These are phyloP conservation scores for Talaromyces proteolyticus DNA, from an alignment of 495 filamentous ascomycete genomes.

Conservation along the genomic window DNA sequence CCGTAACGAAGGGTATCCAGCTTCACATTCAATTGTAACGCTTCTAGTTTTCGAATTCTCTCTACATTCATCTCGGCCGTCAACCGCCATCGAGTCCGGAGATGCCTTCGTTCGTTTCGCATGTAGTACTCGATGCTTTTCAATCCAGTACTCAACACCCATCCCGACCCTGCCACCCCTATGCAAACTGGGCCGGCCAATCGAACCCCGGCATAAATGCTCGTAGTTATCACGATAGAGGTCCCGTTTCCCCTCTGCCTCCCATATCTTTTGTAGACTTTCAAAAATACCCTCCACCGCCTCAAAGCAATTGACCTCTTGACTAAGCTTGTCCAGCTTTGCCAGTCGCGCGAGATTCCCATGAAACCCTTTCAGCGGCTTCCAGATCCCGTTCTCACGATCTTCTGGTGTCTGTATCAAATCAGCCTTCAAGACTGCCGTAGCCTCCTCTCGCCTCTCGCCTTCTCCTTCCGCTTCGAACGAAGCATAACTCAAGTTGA, in stretches of 20 bases:
- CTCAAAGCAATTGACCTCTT: constrained; percentile 79
- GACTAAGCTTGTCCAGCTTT: constrained; percentile 74
- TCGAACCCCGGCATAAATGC: constrained; percentile 41
- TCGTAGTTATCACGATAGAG: constrained; percentile 43
- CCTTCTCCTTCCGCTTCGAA: constrained; percentile 34
- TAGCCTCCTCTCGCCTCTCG: constrained; percentile 36
- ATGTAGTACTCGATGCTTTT: constrained; percentile 45
- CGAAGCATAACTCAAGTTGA: constrained; percentile 39
- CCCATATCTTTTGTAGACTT: constrained; percentile 55
- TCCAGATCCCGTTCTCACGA: constrained; percentile 38
- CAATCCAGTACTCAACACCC: constrained; percentile 81
- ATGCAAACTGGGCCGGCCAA: constrained; percentile 78
- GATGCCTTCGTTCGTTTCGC: constrained; percentile 26
- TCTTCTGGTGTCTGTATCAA: constrained; percentile 35
- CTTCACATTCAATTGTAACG: constrained; percentile 40
- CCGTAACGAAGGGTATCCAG: constrained; percentile 40
- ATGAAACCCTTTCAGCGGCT: constrained; percentile 64
- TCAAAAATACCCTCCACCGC: constrained; percentile 78
- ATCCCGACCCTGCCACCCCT: constrained; percentile 64
- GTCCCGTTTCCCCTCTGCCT: constrained; percentile 40
- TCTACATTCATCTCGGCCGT: constrained; percentile 16
- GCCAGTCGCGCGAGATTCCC: constrained; percentile 76
- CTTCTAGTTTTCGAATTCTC: constrained; percentile 19
- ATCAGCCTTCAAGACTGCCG: constrained; percentile 45
- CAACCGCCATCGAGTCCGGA: constrained; percentile 30